phyloP scores from a whole-genome alignment of 106 monocot genomes.

The Platanthera guangdongensis region DNA sequence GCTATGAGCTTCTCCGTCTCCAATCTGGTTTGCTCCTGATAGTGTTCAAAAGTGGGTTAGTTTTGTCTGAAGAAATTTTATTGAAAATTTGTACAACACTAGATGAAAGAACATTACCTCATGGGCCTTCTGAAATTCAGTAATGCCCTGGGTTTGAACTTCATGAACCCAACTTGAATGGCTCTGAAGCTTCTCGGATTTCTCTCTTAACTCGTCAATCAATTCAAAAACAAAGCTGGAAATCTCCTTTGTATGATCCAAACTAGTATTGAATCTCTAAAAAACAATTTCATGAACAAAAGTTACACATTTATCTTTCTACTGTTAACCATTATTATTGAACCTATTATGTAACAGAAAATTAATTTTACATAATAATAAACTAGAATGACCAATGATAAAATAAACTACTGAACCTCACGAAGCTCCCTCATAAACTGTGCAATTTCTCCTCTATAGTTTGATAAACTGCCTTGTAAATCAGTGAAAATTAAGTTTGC shows the following conservation, averaged over 20 bases:
- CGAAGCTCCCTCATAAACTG: constrained; percentile 63
- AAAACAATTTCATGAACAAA: not conserved
- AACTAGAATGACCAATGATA: not conserved
- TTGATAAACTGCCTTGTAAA: constrained; percentile 46
- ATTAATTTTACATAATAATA: not conserved
- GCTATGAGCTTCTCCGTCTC: constrained; percentile 72
- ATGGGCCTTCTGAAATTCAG: constrained; percentile 68
- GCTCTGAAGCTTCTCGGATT: constrained; percentile 34
- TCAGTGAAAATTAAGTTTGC: constrained; percentile 51
- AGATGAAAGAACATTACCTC: constrained; percentile 39
- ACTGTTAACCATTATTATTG: not conserved
- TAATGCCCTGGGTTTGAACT: constrained; percentile 31
- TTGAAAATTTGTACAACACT: not conserved
- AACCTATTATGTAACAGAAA: not conserved
- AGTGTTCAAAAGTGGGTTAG: constrained; percentile 10
- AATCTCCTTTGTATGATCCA: constrained; percentile 44
- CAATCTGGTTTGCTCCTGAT: constrained; percentile 68
- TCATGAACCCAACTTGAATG: constrained; percentile 44
- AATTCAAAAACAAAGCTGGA: constrained; percentile 48
- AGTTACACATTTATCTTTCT: not conserved
- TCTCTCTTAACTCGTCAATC: constrained; percentile 41
- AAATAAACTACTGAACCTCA: constrained; percentile 34
- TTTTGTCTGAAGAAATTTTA: not conserved
- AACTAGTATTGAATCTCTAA: constrained; percentile 50
- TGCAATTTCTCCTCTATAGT: constrained; percentile 55